Evolutionary conservation across 176 grass and related monocot genomes (phyloP).

Genomic region (Lolium rigidum): DNA sequence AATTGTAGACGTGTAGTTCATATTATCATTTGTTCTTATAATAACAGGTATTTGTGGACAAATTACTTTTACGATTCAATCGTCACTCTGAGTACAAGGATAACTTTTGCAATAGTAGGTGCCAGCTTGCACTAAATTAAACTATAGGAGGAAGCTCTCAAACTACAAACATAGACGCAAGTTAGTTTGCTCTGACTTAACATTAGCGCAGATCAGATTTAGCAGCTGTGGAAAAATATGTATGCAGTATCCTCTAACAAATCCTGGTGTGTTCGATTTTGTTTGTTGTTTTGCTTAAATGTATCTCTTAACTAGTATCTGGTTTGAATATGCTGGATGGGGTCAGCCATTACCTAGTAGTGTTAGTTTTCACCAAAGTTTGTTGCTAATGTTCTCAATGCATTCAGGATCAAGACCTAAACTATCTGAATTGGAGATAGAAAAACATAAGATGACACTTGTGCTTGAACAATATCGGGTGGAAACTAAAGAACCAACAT

Average conservation of each 20-base stretch:
- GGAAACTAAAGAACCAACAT: slow-evolving; percentile 98
- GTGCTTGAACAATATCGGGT: slow-evolving; percentile 94
- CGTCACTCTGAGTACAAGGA: background rate
- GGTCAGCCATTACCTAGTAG: slow-evolving; percentile 9
- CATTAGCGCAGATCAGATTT: background rate
- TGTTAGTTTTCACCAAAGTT: background rate
- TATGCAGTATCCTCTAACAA: background rate
- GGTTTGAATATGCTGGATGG: slow-evolving; percentile 1
- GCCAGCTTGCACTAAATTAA: slow-evolving; percentile 14
- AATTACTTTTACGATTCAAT: background rate
- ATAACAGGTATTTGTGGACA: background rate
- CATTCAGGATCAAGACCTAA: slow-evolving; percentile 95
- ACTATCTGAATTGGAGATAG: slow-evolving; percentile 90
- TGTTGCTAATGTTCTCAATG: slow-evolving; percentile 30
- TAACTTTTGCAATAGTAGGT: background rate
- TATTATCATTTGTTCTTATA: background rate
- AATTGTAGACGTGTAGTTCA: background rate
- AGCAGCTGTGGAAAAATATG: background rate
- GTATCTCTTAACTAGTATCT: slow-evolving; percentile 16
- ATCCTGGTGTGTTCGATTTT: slow-evolving; percentile 14
- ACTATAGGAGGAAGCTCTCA: slow-evolving; percentile 13
- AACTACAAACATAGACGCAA: slow-evolving; percentile 21
- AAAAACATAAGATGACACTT: slow-evolving; percentile 98
- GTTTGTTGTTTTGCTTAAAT: slow-evolving; percentile 23
- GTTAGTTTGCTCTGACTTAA: background rate